Base-by-base conservation (phyloP, 768 basidiomycete species). In the Auriscalpium orientale region DNA sequence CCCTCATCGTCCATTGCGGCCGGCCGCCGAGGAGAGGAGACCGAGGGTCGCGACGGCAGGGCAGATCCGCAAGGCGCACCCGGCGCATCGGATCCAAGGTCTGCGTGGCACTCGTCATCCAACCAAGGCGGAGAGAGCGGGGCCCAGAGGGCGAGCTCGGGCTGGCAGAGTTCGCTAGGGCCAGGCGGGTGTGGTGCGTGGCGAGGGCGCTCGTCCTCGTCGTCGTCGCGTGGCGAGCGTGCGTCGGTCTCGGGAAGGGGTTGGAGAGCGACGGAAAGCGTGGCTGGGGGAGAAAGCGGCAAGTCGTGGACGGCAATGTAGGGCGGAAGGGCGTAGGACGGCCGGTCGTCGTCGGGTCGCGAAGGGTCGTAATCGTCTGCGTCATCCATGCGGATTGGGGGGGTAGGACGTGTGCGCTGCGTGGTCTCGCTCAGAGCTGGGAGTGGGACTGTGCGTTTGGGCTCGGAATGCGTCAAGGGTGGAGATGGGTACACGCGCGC, bases 371-470 rank as follows among this genome's bases (percentile, higher is more conserved):
- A 10, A 43, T 15, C 13, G 15, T 16, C 22, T 15, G 52, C 22
- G 16, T n/a, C 45, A 36, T 18, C 2, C 28, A 28, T 28, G 28
- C 28, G 28, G 28, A 28, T 28, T 28, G 28, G 7, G 49, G 43
- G 28, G 20, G 35, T 45, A 22, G 28, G 38, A 21, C 34, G 28
- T 9, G 28, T 51, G 54, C 53, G 53, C 49, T 51, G 50, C 40
- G 58, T 36, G 43, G 58, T 56, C 13, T 60, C 58, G 16, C 52
- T 54, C 40, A 60, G 22, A 9, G 34, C 16, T 18, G 62, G 62
- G 28, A 63, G 55, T 2, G 60, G 62, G 35, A 63, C 61, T 12
- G 61, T 63, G 49, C 58, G 62, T 51, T 63, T 63, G 46, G 54
- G 62, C 48, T 62, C 62, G 21, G 60, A 63, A 34, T 57, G 56